These are phyloP conservation scores for Pichia sp. DNA, from an alignment of 1,139 yeast species.

Conservation along the genomic window DNA sequence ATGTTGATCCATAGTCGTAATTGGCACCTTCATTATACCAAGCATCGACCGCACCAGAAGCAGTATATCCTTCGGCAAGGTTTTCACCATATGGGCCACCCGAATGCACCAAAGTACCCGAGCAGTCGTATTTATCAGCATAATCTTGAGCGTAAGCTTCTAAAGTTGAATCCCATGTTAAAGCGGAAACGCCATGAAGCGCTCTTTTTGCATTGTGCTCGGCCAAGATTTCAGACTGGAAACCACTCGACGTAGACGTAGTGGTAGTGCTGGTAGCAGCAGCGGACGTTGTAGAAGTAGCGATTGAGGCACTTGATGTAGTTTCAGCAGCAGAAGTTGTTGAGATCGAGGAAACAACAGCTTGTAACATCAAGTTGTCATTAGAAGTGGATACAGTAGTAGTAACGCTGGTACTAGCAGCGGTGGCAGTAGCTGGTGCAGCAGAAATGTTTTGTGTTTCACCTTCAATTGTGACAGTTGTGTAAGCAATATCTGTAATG, in stretches of 20 bases:
- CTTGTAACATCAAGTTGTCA: neutral
- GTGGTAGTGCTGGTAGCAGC: slow-evolving; percentile 3
- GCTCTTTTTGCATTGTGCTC: slow-evolving; percentile 46
- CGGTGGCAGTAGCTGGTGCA: slow-evolving; percentile 12
- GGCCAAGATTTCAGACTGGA: slow-evolving; percentile 27
- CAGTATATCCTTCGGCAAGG: slow-evolving; percentile 41
- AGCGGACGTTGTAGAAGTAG: slow-evolving; percentile 1
- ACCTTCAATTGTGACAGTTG: slow-evolving; percentile 10
- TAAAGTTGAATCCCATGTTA: slow-evolving; percentile 38
- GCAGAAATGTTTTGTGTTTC: slow-evolving; percentile 14
- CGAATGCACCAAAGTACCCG: slow-evolving; percentile 40
- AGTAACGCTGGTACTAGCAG: slow-evolving; percentile 10
- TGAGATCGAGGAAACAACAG: slow-evolving; percentile 5
- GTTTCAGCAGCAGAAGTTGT: slow-evolving; percentile 14
- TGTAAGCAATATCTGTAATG: slow-evolving; percentile 16
- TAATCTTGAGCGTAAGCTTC: slow-evolving; percentile 41
- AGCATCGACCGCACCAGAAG: slow-evolving; percentile 43
- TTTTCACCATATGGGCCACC: slow-evolving; percentile 48
- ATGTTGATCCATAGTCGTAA: slow-evolving; percentile 40
- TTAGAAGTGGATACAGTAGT: slow-evolving; percentile 9
- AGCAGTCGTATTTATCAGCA: slow-evolving; percentile 36
- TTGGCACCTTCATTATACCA: slow-evolving; percentile 57
- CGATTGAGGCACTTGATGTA: slow-evolving; percentile 15
- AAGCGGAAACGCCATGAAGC: slow-evolving; percentile 35
- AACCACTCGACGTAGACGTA: slow-evolving; percentile 16